phyloP scores from a whole-genome alignment of 345 rosid genomes.

The Populus tremula region DNA sequence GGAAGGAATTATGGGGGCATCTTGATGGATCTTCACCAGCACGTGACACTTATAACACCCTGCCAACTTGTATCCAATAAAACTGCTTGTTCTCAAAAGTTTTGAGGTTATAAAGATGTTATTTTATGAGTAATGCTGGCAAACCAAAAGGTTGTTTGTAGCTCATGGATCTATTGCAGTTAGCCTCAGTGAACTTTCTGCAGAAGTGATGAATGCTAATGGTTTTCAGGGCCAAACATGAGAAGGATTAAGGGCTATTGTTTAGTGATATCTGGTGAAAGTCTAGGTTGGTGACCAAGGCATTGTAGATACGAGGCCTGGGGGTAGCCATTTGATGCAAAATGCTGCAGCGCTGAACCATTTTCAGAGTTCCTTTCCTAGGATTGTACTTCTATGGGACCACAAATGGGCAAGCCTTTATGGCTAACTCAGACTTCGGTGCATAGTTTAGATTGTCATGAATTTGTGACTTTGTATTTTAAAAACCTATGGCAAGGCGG shows the following conservation, averaged over 20 bases:
- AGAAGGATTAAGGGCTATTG: neutral
- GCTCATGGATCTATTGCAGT: neutral
- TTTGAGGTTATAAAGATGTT: too few species aligned
- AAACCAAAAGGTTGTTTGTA: neutral
- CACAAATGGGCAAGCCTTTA: neutral
- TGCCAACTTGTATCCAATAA: too few species aligned
- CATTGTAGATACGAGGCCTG: neutral
- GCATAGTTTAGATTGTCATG: neutral
- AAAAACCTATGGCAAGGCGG: neutral
- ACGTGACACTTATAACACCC: too few species aligned
- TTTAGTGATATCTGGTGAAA: neutral
- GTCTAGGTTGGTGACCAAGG: neutral
- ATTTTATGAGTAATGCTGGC: too few species aligned
- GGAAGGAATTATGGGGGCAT: too few species aligned
- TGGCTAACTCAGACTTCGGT: neutral
- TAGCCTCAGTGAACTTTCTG: neutral
- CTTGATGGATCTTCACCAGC: too few species aligned
- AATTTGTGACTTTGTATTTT: neutral
- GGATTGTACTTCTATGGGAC: neutral
- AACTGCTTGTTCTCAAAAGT: too few species aligned
- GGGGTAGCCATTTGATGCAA: neutral
- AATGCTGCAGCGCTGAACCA: neutral
- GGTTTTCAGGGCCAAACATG: neutral
- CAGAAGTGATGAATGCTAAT: neutral
- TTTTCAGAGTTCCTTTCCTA: too few species aligned